Evolutionary conservation across 148 eudicot species (phyloP), one percentile per base, ranked within the genome.

Genomic region (Drosera capensis): DNA sequence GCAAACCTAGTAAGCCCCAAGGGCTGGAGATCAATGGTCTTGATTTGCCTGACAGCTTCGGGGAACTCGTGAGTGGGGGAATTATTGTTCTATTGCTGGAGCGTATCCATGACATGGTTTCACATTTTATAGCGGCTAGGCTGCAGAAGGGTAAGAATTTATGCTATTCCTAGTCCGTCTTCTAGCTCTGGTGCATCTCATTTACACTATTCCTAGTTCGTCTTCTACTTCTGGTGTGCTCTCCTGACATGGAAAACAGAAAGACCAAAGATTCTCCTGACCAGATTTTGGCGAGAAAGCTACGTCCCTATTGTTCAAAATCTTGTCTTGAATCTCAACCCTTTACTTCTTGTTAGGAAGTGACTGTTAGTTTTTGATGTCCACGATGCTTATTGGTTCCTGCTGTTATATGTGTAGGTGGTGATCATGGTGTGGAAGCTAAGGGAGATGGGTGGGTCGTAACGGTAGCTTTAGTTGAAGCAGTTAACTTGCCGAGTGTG

Each of bases 401-500:
- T 2, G 14, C 14, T 34, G 14, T 57, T 29, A 13, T 45, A 35
- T 62, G 35, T 54, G 41, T 54, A 90, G 95, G 79, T 30, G 76
- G 73, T 52, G 99, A 90, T 59, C 99, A 85, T 57, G 95, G 99
- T 39, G 35, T 85, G 34, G 85, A 84, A 77, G 99, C 95, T 56
- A 75, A 58, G 61, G 99, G 99, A 14, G 80, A 90, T 64, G 99
- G 99, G 40, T 90, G 99, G 99, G 59, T 90, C 67, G 78, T 90
- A 26, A 90, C 99, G 35, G 75, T 90, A 73, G 99, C 95, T 59
- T 74, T 90, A 64, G 69, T 90, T 55, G 95, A 84, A 69, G 99
- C 93, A 74, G 75, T 71, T 71, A 78, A 68, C 71, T 73, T 90
- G 48, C 85, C 93, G 40, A 82, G 95, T 42, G 94, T 90, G 40